Evolutionary conservation across 805 yeast species (phyloP).

Genomic region (Torulaspora maleeae): DNA sequence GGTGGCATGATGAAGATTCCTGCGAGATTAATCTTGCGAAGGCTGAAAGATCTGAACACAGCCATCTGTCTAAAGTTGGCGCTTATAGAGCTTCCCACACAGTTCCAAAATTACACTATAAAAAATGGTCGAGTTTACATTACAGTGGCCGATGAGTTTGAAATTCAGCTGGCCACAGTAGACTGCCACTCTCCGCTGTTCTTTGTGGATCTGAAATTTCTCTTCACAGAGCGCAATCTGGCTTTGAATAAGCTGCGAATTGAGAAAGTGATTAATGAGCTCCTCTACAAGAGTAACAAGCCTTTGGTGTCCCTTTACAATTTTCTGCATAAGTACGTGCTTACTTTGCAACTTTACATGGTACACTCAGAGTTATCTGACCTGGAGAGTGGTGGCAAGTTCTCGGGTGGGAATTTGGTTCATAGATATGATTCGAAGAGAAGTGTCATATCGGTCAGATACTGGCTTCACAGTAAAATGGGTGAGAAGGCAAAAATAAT

Average conservation of each 20-base stretch:
- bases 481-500: conserved; percentile 30
- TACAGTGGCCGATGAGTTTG: conserved; percentile 58
- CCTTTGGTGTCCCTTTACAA: conserved; percentile 30
- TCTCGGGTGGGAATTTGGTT: conserved; percentile 32
- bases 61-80: conserved; percentile 73
- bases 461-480: conserved; percentile 34
- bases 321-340: conserved; percentile 33
- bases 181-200: conserved; percentile 67
- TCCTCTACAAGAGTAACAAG: conserved; percentile 27
- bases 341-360: conserved; percentile 34
- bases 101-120: conserved; percentile 59
- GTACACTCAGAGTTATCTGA: conserved; percentile 29
- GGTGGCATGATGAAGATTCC: conserved; percentile 38
- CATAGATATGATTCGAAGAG: conserved; percentile 35
- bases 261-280: conserved; percentile 34
- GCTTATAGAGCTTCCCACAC: conserved; percentile 56
- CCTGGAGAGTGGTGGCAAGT: conserved; percentile 32
- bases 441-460: conserved; percentile 30
- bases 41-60: conserved; percentile 65
- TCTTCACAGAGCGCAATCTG: conserved; percentile 37
- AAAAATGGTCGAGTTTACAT: conserved; percentile 73
- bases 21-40: conserved; percentile 52
- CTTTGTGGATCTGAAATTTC: conserved; percentile 69
- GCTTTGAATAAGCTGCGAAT: conserved; percentile 30
- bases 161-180: conserved; percentile 72